Conservation (phyloP, 768 basidiomycete genomes). For the Amanita molliuscula region DNA sequence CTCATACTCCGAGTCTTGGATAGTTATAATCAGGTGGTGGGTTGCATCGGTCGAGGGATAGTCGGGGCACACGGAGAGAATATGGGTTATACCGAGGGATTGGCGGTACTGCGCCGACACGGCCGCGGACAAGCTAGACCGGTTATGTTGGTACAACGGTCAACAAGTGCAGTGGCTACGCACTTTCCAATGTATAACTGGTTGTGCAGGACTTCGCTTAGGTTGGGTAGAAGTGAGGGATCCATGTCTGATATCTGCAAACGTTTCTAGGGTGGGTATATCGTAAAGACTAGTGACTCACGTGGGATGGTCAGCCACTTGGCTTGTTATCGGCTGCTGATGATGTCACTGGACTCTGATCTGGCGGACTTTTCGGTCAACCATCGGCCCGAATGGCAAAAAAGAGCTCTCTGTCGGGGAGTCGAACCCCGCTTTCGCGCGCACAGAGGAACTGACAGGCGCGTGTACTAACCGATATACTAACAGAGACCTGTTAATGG, state of each 20-base stretch:
- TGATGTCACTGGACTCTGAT: too few species aligned
- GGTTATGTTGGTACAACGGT: not conserved
- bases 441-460: conserved; percentile 1
- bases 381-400: not conserved
- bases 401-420: conserved; percentile 10
- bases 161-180: not conserved
- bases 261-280: not conserved
- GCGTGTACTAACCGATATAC: conserved; percentile 11
- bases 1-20: conserved; percentile 37
- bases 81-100: conserved; percentile 36
- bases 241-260: too few species aligned
- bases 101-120: conserved; percentile 18
- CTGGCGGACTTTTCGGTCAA: too few species aligned
- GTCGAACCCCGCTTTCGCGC: conserved; percentile 12
- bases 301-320: not conserved
- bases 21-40: conserved; percentile 28
- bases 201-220: not conserved
- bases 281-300: not conserved
- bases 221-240: not conserved
- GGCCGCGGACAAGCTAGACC: conserved; percentile 26
- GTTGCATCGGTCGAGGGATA: conserved; percentile 31
- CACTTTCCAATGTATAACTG: conserved; percentile 4
- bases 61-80: conserved; percentile 50
- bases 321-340: too few species aligned
- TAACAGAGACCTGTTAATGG: conserved; percentile 7